These are phyloP conservation scores for Didymella sp. DNA, from an alignment of 2,329 filamentous ascomycete species.

Conservation along the genomic window DNA sequence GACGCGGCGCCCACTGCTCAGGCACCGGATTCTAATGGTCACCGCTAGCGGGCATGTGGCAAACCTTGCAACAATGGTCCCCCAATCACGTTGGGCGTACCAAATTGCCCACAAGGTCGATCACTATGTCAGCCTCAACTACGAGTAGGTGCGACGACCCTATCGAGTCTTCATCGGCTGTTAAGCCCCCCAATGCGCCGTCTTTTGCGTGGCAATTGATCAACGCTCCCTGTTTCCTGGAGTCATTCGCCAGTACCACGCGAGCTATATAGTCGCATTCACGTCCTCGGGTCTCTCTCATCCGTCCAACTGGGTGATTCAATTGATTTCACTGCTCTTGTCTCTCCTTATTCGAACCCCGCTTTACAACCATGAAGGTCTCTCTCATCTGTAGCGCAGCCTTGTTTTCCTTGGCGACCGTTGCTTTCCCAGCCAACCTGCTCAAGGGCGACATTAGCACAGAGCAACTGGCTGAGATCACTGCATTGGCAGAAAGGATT, in stretches of 20 bases:
- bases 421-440: slow-evolving; percentile 24
- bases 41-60: neutral
- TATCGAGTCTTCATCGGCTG: neutral
- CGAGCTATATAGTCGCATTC: neutral
- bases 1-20: neutral
- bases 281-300: neutral
- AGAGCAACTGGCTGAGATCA: slow-evolving; percentile 20
- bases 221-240: neutral
- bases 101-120: neutral
- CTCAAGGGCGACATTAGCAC: slow-evolving; percentile 21
- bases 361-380: slow-evolving; percentile 14
- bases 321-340: neutral
- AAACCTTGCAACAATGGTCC: neutral
- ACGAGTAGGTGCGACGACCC: neutral
- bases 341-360: neutral
- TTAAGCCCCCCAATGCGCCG: neutral
- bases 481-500: slow-evolving; percentile 22
- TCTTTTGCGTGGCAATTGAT: neutral
- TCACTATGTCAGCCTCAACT: neutral
- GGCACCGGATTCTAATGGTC: neutral
- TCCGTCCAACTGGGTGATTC: neutral
- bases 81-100: neutral
- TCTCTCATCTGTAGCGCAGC: slow-evolving; percentile 20
- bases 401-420: slow-evolving; percentile 20
- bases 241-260: neutral